These are phyloP conservation scores for Boletus rufocinnamomeus DNA, from an alignment of 768 basidiomycete species.

Conservation along the genomic window DNA sequence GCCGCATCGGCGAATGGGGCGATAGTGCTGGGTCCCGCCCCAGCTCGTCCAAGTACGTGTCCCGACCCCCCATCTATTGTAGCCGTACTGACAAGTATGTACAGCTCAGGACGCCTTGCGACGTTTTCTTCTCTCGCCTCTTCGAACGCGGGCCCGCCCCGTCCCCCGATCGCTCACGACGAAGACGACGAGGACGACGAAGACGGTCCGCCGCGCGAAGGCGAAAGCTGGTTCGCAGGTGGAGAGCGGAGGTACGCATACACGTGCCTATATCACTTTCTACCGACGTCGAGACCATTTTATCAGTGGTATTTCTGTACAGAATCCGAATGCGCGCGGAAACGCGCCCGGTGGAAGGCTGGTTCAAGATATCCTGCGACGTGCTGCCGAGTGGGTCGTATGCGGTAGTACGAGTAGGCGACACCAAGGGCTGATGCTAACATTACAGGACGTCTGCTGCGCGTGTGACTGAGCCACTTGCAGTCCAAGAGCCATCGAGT, in stretches of 20 bases:
- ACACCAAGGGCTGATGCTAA: not conserved
- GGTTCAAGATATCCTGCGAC: conserved; percentile 71
- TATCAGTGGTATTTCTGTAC: conserved; percentile 79
- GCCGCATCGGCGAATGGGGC: no score
- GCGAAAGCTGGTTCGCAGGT: conserved; percentile 87
- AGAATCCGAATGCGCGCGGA: conserved; percentile 68
- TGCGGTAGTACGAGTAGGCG: not conserved
- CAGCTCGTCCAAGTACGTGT: no score
- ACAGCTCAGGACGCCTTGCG: conserved; percentile 35
- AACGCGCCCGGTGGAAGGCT: conserved; percentile 55
- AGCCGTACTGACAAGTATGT: not conserved
- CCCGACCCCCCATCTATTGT: not conserved
- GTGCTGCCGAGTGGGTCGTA: conserved; percentile 72
- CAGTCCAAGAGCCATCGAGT: conserved; percentile 20
- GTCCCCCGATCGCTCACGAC: conserved; percentile 22
- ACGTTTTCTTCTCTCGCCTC: conserved; percentile 37
- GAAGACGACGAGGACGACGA: conserved; percentile 55
- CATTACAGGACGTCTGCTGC: conserved; percentile 20
- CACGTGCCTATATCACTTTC: not conserved
- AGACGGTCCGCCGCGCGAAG: conserved; percentile 39
- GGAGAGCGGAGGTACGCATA: conserved; percentile 79
- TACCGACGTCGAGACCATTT: not conserved
- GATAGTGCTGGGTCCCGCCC: no score
- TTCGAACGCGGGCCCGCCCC: conserved; percentile 18
- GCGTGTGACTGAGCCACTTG: conserved; percentile 18